A percentile compares a stretch with the other conserved stretches of the same genome.
These are phyloP conservation scores for Grigorovia humatica DNA, from an alignment of 805 yeast species.

Conservation along the genomic window DNA sequence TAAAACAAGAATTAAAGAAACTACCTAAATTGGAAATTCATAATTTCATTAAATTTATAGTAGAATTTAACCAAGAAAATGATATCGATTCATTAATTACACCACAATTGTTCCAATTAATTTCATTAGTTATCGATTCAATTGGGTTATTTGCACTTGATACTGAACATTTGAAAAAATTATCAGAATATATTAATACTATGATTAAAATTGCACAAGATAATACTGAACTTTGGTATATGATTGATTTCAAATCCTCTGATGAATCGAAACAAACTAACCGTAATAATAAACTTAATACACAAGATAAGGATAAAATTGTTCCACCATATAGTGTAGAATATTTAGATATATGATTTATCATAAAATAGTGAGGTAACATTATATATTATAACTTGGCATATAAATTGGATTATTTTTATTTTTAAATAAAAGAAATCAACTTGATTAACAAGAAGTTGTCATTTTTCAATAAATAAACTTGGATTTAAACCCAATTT, in stretches of 20 bases:
- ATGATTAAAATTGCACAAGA: constrained; percentile 22
- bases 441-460: no score
- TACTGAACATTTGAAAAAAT: constrained; percentile 14
- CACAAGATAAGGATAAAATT: constrained; percentile 3
- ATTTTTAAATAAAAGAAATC: not conserved
- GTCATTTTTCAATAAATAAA: no score
- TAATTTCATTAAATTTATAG: constrained; percentile 27
- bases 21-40: constrained; percentile 25
- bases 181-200: constrained; percentile 18
- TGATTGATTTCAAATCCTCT: constrained; percentile 16
- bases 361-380: not conserved
- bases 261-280: constrained; percentile 2
- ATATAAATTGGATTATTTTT: not conserved
- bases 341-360: constrained; percentile 16
- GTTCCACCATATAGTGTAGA: constrained; percentile 24
- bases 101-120: constrained; percentile 23
- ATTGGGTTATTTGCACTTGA: constrained; percentile 28
- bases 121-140: constrained; percentile 26
- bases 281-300: constrained; percentile 3
- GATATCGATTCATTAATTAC: constrained; percentile 4
- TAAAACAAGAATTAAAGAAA: constrained; percentile 36
- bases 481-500: no score
- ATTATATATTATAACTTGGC: not conserved
- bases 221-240: constrained; percentile 23
- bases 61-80: constrained; percentile 14